Conservation (phyloP, 1,139 yeast species). For the Kodamaea plutei region DNA sequence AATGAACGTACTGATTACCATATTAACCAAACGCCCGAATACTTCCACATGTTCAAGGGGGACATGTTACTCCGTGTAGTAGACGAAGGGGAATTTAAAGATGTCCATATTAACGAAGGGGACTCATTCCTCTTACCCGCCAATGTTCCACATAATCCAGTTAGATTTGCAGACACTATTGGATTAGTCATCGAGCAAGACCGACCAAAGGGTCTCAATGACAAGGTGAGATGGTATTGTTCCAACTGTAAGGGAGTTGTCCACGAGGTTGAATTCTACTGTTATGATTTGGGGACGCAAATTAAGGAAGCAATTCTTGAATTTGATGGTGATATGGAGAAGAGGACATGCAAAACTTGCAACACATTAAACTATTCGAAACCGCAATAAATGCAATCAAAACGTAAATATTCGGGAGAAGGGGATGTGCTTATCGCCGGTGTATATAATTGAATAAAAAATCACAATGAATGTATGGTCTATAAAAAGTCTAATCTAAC, state of each 20-base stretch:
- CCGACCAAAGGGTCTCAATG: constrained; percentile 66
- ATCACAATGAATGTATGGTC: too few species aligned
- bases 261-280: constrained; percentile 68
- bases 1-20: constrained; percentile 92
- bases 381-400: constrained; percentile 42
- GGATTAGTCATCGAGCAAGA: constrained; percentile 96
- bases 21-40: constrained; percentile 90
- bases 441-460: too few species aligned
- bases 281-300: constrained; percentile 84
- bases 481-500: too few species aligned
- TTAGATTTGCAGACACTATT: constrained; percentile 76
- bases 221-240: constrained; percentile 85
- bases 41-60: constrained; percentile 86
- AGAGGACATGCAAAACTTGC: constrained; percentile 72
- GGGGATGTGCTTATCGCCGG: too few species aligned
- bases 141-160: constrained; percentile 87
- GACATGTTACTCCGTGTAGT: constrained; percentile 81
- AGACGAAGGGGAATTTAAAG: constrained; percentile 74
- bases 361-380: constrained; percentile 65
- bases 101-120: constrained; percentile 74
- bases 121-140: constrained; percentile 83
- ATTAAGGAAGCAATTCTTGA: constrained; percentile 75
- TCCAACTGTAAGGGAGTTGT: constrained; percentile 59
- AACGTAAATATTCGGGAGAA: too few species aligned
- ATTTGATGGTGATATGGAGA: constrained; percentile 60